Base-by-base conservation (phyloP, 2,329 filamentous ascomycete species). In the Neodidymelliopsis sp. region DNA sequence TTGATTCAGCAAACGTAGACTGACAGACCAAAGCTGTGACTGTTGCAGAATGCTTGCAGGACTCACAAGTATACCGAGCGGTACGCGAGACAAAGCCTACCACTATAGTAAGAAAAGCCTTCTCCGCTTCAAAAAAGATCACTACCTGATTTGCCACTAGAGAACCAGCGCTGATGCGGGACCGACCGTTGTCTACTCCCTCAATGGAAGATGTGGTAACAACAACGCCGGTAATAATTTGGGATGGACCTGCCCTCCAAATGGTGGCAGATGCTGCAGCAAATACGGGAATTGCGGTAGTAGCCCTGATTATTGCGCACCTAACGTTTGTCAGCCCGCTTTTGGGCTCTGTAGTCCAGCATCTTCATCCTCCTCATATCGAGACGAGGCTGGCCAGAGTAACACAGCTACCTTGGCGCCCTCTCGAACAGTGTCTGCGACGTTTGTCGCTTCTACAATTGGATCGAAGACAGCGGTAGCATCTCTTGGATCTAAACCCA, bases 141-240 rank as follows among this genome's bases (percentile, higher is more conserved):
- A 24, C 6, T 24, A 10, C 10, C 10, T 24, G 10, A 24, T 10
- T 6, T 10, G 23, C 10, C 6, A 24, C 6, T 24, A 24, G 23
- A 24, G 6, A 30, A 28, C 28, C 7, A 27, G 36, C 33, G 31
- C 25, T 18, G 39, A 43, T 3, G 18, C 41, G 25, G 35, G 28
- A 22, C 41, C 48, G 16, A 46, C 35, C 11, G n/a, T 29, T 2
- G 27, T 33, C 10, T 51, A 46, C 27, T 53, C 49, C 34, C 44
- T 43, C 27, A 53, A 53, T 25, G 49, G 49, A 35, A 35, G 27
- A 23, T 53, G 49, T 40, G 49, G 49, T 10, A 48, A 48, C 16
- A 44, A 49, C 44, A 43, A 39, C 28, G 49, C 49, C 13, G 49
- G 49, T 33, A 34, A 33, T 3, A 53, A 53, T 10, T 22, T 49